Evolutionary conservation across 306 rosid species (phyloP).

Genomic region (Dalbergia cochinchinensis): DNA sequence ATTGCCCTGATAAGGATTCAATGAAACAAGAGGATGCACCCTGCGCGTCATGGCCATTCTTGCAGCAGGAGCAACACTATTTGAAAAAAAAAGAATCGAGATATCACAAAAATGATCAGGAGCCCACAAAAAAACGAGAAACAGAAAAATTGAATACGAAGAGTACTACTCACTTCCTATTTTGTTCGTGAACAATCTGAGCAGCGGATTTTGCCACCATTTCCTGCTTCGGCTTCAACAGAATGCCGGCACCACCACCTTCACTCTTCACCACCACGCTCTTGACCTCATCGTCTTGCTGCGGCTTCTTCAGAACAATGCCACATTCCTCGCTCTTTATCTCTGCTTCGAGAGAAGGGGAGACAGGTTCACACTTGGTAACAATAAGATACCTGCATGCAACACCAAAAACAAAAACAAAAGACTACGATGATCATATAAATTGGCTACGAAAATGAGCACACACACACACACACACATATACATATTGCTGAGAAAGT

Average conservation of each 20-base stretch:
- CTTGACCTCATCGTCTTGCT: conserved; percentile 48
- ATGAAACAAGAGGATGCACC: conserved; percentile 86
- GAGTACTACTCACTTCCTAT: conserved; percentile 62
- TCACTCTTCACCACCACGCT: conserved; percentile 50
- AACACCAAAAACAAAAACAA: no score
- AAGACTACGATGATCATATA: background rate
- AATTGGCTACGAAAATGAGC: background rate
- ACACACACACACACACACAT: background rate
- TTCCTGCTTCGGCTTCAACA: conserved; percentile 78
- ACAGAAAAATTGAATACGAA: background rate
- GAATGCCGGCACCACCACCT: conserved; percentile 53
- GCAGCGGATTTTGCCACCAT: conserved; percentile 80
- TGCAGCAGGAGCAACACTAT: conserved; percentile 79
- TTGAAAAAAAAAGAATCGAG: background rate
- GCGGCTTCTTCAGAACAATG: conserved; percentile 50
- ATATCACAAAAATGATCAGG: no score
- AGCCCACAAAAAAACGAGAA: background rate
- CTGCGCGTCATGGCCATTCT: conserved; percentile 92
- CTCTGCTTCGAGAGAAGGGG: conserved; percentile 79
- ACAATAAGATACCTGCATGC: conserved; percentile 70
- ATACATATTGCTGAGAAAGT: background rate
- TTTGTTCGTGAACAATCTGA: conserved; percentile 87
- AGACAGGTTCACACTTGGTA: conserved; percentile 71
- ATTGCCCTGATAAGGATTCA: conserved; percentile 89
- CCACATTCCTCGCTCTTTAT: conserved; percentile 56